These are phyloP conservation scores for Eucalyptus guilfoylei DNA, from an alignment of 345 rosid genomes.

Conservation along the genomic window DNA sequence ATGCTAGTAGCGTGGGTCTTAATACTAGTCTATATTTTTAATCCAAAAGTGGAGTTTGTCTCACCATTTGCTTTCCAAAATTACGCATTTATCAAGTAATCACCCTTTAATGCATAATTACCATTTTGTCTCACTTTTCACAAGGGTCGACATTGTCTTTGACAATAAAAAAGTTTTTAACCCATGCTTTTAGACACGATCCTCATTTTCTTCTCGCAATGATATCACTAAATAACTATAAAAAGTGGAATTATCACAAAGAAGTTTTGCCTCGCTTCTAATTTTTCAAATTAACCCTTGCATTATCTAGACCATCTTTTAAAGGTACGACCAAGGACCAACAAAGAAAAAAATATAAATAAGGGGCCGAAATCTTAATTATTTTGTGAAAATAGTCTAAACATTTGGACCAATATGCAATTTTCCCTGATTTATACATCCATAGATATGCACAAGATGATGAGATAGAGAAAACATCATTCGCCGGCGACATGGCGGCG, in stretches of 20 bases:
- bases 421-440: background rate
- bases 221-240: background rate
- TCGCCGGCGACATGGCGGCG: background rate
- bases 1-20: background rate
- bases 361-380: background rate
- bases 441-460: background rate
- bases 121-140: background rate
- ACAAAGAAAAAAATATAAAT: background rate
- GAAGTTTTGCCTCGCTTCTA: background rate
- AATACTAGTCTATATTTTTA: background rate
- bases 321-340: background rate
- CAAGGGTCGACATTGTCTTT: background rate
- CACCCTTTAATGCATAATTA: background rate
- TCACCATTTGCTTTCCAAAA: background rate
- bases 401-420: background rate
- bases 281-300: background rate
- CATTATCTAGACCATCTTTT: background rate
- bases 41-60: background rate
- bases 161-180: background rate
- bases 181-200: background rate
- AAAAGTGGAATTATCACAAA: background rate
- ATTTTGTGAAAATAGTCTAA: background rate
- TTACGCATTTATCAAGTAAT: background rate
- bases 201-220: background rate
- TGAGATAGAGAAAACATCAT: too few relatives aligned